Conservation (phyloP, 371 early-diverging fungal species). For the Rhizopus delemar region DNA sequence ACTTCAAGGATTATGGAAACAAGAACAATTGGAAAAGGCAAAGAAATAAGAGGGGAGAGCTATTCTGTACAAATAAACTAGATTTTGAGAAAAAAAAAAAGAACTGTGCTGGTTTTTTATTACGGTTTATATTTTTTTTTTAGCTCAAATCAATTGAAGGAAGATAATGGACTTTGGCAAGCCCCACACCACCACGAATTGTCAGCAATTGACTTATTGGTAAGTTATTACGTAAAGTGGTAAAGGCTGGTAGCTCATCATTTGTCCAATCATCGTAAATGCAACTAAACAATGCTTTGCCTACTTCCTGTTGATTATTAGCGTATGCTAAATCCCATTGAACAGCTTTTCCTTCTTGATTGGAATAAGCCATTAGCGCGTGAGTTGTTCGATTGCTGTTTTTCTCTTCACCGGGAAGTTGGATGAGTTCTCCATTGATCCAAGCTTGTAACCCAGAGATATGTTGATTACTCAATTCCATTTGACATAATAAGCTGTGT, state of each 20-base stretch:
- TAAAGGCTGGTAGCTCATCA: constrained; percentile 48
- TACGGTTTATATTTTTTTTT: not conserved
- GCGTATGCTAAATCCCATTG: constrained; percentile 25
- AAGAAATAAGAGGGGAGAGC: constrained; percentile 13
- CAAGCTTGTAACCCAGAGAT: constrained; percentile 18
- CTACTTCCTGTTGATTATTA: constrained; percentile 24
- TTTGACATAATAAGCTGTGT: constrained; percentile 30
- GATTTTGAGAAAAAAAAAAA: not conserved
- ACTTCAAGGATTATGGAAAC: constrained; percentile 58
- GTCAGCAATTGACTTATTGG: constrained; percentile 27
- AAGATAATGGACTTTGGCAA: constrained; percentile 28
- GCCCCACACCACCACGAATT: constrained; percentile 37
- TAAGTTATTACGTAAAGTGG: constrained; percentile 25
- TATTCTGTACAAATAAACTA: not conserved
- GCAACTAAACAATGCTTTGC: constrained; percentile 40
- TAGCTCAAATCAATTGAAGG: constrained; percentile 16
- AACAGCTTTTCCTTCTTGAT: constrained; percentile 8
- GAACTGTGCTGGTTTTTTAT: not conserved
- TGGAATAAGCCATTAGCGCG: constrained; percentile 17
- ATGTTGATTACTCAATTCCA: constrained; percentile 14
- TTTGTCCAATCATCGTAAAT: constrained; percentile 54
- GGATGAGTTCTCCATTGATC: constrained; percentile 12
- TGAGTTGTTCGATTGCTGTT: constrained; percentile 2
- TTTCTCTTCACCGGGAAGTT: not conserved
- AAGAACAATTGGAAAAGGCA: constrained; percentile 46